Conservation (phyloP, 345 rosid species). For the Laguncularia racemosa region DNA sequence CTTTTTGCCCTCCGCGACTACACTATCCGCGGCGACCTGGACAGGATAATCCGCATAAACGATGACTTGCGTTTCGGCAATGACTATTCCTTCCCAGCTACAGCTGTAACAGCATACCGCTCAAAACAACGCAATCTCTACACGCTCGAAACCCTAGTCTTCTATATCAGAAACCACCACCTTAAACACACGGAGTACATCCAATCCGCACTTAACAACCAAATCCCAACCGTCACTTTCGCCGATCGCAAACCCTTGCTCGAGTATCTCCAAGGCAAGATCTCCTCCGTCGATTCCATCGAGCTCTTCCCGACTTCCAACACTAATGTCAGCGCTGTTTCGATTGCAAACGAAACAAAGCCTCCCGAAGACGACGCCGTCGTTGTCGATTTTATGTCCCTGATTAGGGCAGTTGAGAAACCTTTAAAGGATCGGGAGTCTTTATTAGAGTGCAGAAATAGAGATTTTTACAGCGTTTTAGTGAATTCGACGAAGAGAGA, state of each 20-base stretch:
- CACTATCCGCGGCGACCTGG: constrained; percentile 56
- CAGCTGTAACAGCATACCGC: constrained; percentile 72
- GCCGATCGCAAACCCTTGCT: constrained; percentile 81
- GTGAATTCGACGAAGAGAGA: constrained; percentile 75
- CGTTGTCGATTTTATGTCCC: constrained; percentile 16
- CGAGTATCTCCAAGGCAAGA: constrained; percentile 74
- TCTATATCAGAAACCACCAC: constrained; percentile 52
- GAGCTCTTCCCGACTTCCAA: constrained; percentile 53
- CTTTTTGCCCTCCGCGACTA: constrained; percentile 70
- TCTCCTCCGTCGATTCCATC: constrained; percentile 57
- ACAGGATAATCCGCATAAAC: constrained; percentile 42
- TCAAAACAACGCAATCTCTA: constrained; percentile 77
- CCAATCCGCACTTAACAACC: constrained; percentile 48
- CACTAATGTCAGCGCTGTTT: constrained; percentile 1
- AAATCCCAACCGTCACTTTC: constrained; percentile 62
- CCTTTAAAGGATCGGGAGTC: constrained; percentile 76
- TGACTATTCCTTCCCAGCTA: constrained; percentile 53
- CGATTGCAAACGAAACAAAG: constrained; percentile 1
- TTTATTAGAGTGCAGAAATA: constrained; percentile 58
- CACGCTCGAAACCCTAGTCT: constrained; percentile 68
- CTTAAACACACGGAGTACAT: constrained; percentile 75
- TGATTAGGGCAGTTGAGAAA: constrained; percentile 52
- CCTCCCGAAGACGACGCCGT: constrained; percentile 12
- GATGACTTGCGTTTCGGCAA: constrained; percentile 58
- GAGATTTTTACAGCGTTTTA: constrained; percentile 70